These are phyloP conservation scores for Phyllosticta citribraziliensis DNA, from an alignment of 2,329 filamentous ascomycete genomes.

Conservation along the genomic window DNA sequence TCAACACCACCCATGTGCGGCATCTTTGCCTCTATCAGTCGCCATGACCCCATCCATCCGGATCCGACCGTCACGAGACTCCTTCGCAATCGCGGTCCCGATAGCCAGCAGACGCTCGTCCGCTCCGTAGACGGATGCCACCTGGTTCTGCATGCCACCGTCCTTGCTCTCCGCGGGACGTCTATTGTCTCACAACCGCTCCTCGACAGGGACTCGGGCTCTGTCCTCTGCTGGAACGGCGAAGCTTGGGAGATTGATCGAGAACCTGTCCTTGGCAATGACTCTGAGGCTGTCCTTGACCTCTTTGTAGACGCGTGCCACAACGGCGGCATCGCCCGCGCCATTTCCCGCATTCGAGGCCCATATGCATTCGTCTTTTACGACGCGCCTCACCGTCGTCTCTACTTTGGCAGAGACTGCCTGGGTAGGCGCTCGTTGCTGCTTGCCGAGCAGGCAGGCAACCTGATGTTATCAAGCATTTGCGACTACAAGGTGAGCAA, in stretches of 20 bases:
- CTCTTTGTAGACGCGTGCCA: conserved; percentile 37
- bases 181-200: conserved; percentile 66
- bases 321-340: conserved; percentile 11
- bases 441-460: conserved; percentile 38
- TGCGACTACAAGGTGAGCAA: conserved; percentile 38
- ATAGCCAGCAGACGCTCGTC: conserved; percentile 18
- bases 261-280: conserved; percentile 58
- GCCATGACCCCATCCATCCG: conserved; percentile 16
- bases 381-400: conserved; percentile 48
- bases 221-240: conserved; percentile 90
- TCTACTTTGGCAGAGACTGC: conserved; percentile 82
- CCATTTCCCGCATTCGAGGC: conserved; percentile 39
- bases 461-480: conserved; percentile 61
- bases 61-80: conserved; percentile 18
- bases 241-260: conserved; percentile 75
- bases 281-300: conserved; percentile 61
- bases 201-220: conserved; percentile 44
- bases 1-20: conserved; percentile 28
- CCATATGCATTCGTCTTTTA: conserved; percentile 87
- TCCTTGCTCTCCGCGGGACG: conserved; percentile 78
- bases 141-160: conserved; percentile 68
- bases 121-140: conserved; percentile 19
- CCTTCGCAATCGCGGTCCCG: conserved; percentile 25
- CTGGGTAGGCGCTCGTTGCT: conserved; percentile 80
- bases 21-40: conserved; percentile 43